Evolutionary conservation across 2,329 filamentous ascomycete genomes (phyloP), one percentile per base, ranked within the genome.

Genomic region (Claviceps monticola): DNA sequence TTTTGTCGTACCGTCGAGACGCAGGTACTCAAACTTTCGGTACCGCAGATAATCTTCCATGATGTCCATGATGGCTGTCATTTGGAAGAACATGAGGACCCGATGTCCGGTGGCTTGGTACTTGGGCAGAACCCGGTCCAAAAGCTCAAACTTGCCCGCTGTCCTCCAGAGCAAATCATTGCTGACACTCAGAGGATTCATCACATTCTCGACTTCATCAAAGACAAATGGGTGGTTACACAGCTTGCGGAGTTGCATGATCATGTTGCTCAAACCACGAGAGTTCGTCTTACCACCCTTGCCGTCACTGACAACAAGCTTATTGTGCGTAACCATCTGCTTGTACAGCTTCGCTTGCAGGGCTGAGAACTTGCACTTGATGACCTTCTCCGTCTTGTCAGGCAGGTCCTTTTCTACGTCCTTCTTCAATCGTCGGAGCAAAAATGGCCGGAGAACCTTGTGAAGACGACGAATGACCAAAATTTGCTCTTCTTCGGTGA

Each of bases 61-160:
- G 63, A 98, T 98, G 70, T 98, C 95, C 93, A 98, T 98, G 65
- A 98, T 98, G 56, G 95, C 90, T 4, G 93, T 98, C 93, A 98
- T 98, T 68, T 98, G 93, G 77, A 98, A 98, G 79, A 98, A 98
- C 86, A 98, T 97, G 66, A 98, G 76, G 29, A 97, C 89, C 68
- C 93, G 86, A 79, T 98, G 93, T 16, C 88, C 88, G 1, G 88
- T 90, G 3, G 79, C 83, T 60, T 87, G 80, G 68, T 98, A 97
- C 70, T 98, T 98, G 46, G 93, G 93, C 56, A 98, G 68, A 55
- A 98, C 76, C 49, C 93, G 80, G 66, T 98, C 93, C 26, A 98
- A 76, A 34, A 98, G 76, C 71, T 98, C 93, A 61, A 98, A 98
- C 70, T 98, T 98, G 64, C 93, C 94, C 34, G 91, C 82, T 2